Percentiles rank a stretch among this genome's conserved stretches.
Evolutionary conservation across 345 rosid genomes (phyloP).

Genomic region (Aethionema arabicum): DNA sequence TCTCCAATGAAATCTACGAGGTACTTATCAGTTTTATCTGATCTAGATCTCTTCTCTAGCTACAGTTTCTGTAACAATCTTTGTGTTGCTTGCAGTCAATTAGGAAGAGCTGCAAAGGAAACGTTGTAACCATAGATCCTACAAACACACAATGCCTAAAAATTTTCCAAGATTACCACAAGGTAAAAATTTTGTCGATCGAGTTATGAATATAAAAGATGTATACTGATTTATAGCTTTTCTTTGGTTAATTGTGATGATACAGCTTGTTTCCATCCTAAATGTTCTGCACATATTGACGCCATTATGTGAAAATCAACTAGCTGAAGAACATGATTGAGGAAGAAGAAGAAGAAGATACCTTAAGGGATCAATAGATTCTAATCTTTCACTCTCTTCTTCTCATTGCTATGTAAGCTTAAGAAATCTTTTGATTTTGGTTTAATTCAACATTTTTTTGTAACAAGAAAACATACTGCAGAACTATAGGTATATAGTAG

Average conservation of each 20-base stretch:
- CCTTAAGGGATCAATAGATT: no score
- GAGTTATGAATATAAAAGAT: neutral
- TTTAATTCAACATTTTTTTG: neutral
- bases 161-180: neutral
- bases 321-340: no score
- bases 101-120: conserved; percentile 31
- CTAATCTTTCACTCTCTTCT: no score
- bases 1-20: conserved; percentile 59
- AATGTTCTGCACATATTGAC: no score
- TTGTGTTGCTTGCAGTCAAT: conserved; percentile 20
- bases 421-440: no score
- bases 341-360: no score
- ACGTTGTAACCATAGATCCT: conserved; percentile 24
- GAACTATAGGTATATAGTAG: conserved; percentile 12
- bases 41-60: neutral
- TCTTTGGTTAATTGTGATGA: neutral
- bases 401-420: neutral
- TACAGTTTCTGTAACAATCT: no score
- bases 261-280: no score
- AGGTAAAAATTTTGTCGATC: conserved; percentile 19
- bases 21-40: conserved; percentile 26
- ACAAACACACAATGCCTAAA: conserved; percentile 14
- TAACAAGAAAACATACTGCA: conserved; percentile 4
- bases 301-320: no score
- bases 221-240: neutral